Evolutionary conservation across 1,284 basidiomycete species (phyloP), one percentile per base, ranked within the genome.

Genomic region (Cystobasidium pallidum): DNA sequence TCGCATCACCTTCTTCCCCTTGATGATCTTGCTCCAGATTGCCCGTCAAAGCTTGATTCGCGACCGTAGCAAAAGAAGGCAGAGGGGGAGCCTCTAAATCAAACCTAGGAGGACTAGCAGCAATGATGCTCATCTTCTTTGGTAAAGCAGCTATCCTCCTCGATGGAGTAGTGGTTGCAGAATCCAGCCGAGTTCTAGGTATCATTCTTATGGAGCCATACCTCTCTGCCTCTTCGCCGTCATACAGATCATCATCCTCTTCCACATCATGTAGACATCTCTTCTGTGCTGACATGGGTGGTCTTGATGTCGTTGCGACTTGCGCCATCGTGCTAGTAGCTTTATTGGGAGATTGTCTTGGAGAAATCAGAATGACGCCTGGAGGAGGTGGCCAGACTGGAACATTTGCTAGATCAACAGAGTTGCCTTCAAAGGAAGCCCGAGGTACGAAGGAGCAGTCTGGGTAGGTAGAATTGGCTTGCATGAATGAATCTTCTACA

Each of bases 331-430:
- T 34, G 28, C 17, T 51, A 15, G 1, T 10, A 21, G 39, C 26
- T 26, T 71, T 71, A 26, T 26, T 34, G 1, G 68, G 68, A n/a
- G 68, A 71, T 39, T 63, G 59, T 15, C 68, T 59, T 34, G 68
- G 68, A 19, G 68, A 71, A 36, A 71, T 54, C 6, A 71, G 36
- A 28, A 71, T 64, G 2, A 71, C 68, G 34, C 68, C 68, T 19
- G 68, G 59, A 54, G 41, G 68, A 64, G 68, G 68, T n/a, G 68
- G 68, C 68, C 68, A 71, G 15, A 63, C 32, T 43, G 47, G 59
- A 2, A 55, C 68, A 55, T 52, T 54, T 41, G 24, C 51, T 11
- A 71, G 34, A 41, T 59, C 68, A 11, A 64, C 36, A 0, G 68
- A 71, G 39, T 71, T 39, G 39, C 61, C 68, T 26, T 71, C 68